These are phyloP conservation scores for Huntiella abstrusa DNA, from an alignment of 2,329 filamentous ascomycete species.

Conservation along the genomic window DNA sequence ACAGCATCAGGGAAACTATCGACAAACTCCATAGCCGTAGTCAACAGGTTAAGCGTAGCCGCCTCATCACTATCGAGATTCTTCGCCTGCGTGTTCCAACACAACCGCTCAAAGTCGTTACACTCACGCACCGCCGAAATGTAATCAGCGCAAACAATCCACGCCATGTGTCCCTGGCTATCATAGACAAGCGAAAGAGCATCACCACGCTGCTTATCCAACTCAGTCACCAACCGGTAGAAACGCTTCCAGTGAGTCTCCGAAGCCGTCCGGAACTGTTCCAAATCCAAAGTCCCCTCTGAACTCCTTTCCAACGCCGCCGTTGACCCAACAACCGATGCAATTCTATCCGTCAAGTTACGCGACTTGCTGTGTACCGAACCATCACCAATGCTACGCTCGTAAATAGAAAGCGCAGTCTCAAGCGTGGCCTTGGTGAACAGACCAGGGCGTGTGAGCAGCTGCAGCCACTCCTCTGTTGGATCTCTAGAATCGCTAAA, in stretches of 20 bases:
- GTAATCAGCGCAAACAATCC: conserved; percentile 69
- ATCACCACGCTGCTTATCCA: conserved; percentile 74
- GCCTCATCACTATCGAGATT: conserved; percentile 31
- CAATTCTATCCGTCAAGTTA: conserved; percentile 58
- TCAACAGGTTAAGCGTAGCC: conserved; percentile 42
- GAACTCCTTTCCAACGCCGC: conserved; percentile 43
- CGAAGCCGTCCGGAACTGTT: conserved; percentile 52
- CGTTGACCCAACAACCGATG: conserved; percentile 49
- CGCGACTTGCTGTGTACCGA: conserved; percentile 26
- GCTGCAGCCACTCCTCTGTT: conserved; percentile 71
- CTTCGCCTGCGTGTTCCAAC: conserved; percentile 22
- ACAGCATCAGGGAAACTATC: conserved; percentile 52
- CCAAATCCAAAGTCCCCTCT: conserved; percentile 52
- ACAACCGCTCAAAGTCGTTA: conserved; percentile 56
- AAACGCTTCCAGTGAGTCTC: conserved; percentile 80
- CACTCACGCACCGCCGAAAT: conserved; percentile 64
- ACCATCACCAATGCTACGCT: conserved; percentile 37
- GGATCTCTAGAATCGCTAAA: conserved; percentile 48
- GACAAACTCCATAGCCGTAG: conserved; percentile 50
- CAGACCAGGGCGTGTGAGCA: conserved; percentile 64
- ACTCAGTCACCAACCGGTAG: conserved; percentile 65
- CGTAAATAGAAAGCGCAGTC: conserved; percentile 66
- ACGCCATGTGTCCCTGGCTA: conserved; percentile 48
- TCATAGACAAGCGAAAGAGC: conserved; percentile 65
- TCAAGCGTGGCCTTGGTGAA: conserved; percentile 68